These are phyloP conservation scores for Populus pruinosa DNA, from an alignment of 345 rosid species.

Conservation along the genomic window DNA sequence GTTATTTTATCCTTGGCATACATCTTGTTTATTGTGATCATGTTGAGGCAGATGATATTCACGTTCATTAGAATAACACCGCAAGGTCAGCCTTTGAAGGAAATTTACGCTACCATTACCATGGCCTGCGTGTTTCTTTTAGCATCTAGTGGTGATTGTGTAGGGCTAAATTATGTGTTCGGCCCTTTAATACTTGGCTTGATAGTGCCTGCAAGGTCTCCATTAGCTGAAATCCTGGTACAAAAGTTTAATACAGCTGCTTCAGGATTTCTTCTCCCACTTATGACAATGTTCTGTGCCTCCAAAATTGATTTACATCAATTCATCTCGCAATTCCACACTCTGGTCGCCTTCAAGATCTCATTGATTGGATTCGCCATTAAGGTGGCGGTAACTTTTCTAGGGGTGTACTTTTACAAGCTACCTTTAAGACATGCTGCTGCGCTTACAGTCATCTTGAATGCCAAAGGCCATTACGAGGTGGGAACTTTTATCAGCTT, in stretches of 20 bases:
- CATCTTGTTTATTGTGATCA: not conserved
- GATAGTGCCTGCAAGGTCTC: conserved; percentile 28
- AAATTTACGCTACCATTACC: conserved; percentile 1
- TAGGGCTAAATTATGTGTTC: conserved; percentile 13
- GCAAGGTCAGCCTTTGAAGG: conserved; percentile 18
- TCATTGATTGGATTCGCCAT: not conserved
- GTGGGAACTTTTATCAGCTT: conserved; percentile 16
- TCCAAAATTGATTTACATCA: conserved; percentile 12
- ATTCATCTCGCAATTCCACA: not conserved
- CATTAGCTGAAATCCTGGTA: conserved; percentile 23
- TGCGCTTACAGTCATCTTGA: conserved; percentile 14
- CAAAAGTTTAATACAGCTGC: conserved; percentile 14
- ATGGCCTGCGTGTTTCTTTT: conserved; percentile 5
- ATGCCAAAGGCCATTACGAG: conserved; percentile 19
- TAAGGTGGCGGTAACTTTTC: not conserved
- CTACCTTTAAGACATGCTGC: conserved; percentile 8
- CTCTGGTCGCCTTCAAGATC: not conserved
- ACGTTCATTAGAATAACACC: conserved; percentile 27
- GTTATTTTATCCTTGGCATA: not conserved
- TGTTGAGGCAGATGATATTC: conserved; percentile 8
- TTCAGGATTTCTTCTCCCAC: conserved; percentile 24
- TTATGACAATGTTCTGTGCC: conserved; percentile 12
- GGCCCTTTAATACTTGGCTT: conserved; percentile 28
- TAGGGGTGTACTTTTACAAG: conserved; percentile 4
- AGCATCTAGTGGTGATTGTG: conserved; percentile 15